These are phyloP conservation scores for Colletotrichum aenigma DNA, from an alignment of 2,329 filamentous ascomycete species.

Conservation along the genomic window DNA sequence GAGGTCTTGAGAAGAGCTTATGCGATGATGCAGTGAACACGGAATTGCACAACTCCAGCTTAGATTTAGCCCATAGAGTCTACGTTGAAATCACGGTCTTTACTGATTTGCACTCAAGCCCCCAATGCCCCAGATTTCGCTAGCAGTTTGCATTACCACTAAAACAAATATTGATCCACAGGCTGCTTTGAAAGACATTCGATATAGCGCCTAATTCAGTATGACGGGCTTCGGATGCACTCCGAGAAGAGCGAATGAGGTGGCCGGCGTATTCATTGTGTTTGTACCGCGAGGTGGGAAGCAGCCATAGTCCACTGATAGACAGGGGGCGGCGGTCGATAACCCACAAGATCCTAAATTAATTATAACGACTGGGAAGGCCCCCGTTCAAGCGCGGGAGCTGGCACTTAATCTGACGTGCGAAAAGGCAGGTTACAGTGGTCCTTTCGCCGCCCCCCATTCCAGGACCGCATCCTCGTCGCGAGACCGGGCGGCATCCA, in stretches of 20 bases:
- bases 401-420: neutral
- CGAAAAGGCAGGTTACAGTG: neutral
- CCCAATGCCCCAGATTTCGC: neutral
- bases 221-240: neutral
- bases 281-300: neutral
- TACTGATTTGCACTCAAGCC: neutral
- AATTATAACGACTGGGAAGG: neutral
- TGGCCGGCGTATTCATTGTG: neutral
- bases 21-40: neutral
- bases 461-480: neutral
- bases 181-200: neutral
- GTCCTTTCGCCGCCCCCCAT: neutral
- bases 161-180: neutral
- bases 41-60: neutral
- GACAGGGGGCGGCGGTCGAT: neutral
- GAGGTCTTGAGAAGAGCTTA: neutral
- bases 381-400: neutral
- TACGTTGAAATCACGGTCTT: conserved; percentile 10
- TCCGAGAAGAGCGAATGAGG: neutral
- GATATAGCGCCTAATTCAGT: neutral
- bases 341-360: conserved; percentile 10
- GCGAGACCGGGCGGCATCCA: neutral
- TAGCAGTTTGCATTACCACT: neutral
- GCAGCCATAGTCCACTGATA: neutral
- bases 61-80: neutral